Conservation (phyloP, 495 filamentous ascomycete species). For the Neurospora cerealis region DNA sequence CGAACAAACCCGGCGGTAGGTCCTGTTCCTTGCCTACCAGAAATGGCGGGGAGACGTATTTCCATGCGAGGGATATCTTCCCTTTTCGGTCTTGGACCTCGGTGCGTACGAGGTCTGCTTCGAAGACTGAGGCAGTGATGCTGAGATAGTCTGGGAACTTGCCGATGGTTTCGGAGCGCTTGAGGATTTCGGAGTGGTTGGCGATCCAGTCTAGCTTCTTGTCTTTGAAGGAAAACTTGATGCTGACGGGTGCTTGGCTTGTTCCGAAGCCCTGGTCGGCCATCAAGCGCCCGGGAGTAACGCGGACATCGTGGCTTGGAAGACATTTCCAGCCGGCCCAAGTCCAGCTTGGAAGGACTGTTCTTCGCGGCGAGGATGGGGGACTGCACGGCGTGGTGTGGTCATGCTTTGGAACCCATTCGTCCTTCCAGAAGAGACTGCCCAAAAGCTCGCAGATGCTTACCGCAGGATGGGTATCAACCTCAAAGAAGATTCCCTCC, state of each 20-base stretch:
- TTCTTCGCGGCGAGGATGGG: too few relatives aligned
- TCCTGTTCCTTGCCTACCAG: background rate
- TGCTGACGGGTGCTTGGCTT: background rate
- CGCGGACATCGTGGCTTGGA: background rate
- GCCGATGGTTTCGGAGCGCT: background rate
- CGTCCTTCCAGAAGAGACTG: background rate
- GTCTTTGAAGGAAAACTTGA: background rate
- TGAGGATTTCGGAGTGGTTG: background rate
- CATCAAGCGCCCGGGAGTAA: background rate
- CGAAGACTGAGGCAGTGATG: background rate
- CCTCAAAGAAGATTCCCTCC: background rate
- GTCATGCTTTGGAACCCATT: background rate
- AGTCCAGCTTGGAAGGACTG: background rate
- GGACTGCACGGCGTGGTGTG: too few relatives aligned
- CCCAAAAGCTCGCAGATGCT: background rate
- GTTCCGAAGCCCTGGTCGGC: background rate
- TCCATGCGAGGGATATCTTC: background rate
- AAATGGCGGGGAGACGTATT: background rate
- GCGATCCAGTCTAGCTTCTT: background rate
- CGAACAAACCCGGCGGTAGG: background rate
- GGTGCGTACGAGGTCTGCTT: background rate
- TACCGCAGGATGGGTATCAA: background rate
- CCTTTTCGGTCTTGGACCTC: background rate
- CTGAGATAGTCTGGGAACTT: background rate
- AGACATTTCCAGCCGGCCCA: conserved; percentile 1